Base-by-base conservation (phyloP, 345 rosid species). In the Pugionium dolabratum region DNA sequence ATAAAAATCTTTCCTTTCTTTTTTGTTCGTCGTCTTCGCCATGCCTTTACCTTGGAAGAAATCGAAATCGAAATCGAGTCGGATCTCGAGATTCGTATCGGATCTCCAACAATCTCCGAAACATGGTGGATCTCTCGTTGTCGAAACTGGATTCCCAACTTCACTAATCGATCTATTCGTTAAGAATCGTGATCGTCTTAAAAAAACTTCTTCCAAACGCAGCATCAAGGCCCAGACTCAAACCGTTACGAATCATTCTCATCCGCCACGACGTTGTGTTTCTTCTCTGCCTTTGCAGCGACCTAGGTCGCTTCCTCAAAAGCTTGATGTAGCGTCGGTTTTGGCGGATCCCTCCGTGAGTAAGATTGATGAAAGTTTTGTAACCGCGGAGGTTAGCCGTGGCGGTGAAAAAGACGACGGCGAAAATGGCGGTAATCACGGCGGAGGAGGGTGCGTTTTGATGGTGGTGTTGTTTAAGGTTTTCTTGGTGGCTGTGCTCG, bases 11-110 rank as follows among this genome's bases (percentile, higher is more conserved):
- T 2, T 11, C 5, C 10, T n/a, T 35, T 18, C 18, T 5, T 9
- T 9, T 27, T 11, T 9, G 1, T 35, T 27, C 2, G n/a, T 50
- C 1, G 51, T 30, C 39, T 47, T 39, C 43, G 31, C n/a, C 77
- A 91, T 91, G 98, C 88, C 86, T 67, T 75, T 88, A 37, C 91
- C 86, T 42, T 90, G 97, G 96, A 93, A 86, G 68, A 93, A 86
- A 61, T 9, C 74, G 6, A 80, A 54, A 56, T 74, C 72, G 36
- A 34, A 34, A 34, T 34, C 36, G 36, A 34, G 80, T 59, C 79
- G 89, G 70, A 68, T 88, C 47, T 86, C 92, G 5, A 84, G 85
- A 42, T 43, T 90, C 34, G 78, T 93, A 7, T 75, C 96, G 39
- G 97, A 86, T 69, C 80, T 93, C 63, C 95, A 83, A 56, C 74